phyloP scores from a whole-genome alignment of 345 rosid species.

The Camelina neglecta region DNA sequence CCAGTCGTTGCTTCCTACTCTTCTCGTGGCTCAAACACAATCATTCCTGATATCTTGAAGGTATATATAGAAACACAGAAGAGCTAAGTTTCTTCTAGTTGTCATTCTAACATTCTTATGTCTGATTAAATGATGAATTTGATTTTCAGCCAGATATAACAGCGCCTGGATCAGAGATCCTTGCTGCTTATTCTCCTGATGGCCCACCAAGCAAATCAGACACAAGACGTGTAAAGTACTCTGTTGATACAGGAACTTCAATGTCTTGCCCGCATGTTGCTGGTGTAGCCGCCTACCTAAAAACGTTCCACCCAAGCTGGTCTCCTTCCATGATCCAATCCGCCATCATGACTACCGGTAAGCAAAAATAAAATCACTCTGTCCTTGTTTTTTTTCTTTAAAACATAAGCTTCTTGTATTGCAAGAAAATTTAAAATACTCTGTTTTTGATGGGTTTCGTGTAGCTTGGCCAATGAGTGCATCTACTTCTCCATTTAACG shows the following conservation, averaged over 20 bases:
- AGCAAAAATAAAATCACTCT: not conserved
- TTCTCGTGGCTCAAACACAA: constrained; percentile 59
- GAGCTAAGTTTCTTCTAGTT: not conserved
- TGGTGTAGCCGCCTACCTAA: constrained; percentile 52
- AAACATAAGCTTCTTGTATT: constrained; percentile 13
- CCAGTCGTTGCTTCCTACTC: constrained; percentile 51
- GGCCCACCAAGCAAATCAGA: constrained; percentile 21
- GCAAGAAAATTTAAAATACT: not conserved
- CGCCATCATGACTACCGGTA: constrained; percentile 59
- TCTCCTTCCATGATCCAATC: constrained; percentile 58
- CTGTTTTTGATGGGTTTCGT: not conserved
- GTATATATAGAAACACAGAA: constrained; percentile 24
- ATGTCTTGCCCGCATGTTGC: constrained; percentile 58
- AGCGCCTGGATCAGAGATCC: constrained; percentile 60
- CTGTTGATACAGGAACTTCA: constrained; percentile 48
- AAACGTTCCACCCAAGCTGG: constrained; percentile 58
- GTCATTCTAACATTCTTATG: not conserved
- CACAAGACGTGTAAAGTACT: constrained; percentile 40
- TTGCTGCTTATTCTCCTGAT: constrained; percentile 56
- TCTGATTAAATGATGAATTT: constrained; percentile 9
- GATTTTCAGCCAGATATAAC: constrained; percentile 61
- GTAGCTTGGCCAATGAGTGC: constrained; percentile 47
- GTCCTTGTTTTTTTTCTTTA: not conserved
- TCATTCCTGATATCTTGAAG: constrained; percentile 58
- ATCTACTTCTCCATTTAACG: not conserved